A percentile compares a stretch with the other conserved stretches of the same genome.
Evolutionary conservation across 805 yeast species (phyloP).

Genomic region (Vanderwaltozyma yarrowii): DNA sequence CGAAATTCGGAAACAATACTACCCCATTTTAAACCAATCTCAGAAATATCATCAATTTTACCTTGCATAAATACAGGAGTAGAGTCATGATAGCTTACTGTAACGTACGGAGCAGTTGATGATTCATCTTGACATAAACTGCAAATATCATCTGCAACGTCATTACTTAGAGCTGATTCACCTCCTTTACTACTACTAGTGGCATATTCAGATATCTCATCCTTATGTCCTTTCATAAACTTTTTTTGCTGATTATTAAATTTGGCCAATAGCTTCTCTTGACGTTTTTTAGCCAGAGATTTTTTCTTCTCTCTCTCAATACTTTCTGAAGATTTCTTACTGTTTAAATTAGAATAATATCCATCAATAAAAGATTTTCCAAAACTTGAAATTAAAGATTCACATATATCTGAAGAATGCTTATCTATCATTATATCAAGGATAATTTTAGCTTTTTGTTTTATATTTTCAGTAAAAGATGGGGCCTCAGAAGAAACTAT

Average conservation of each 20-base stretch:
- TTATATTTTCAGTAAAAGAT: conserved; percentile 36
- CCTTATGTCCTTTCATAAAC: conserved; percentile 49
- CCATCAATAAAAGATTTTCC: conserved; percentile 44
- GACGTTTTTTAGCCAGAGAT: conserved; percentile 49
- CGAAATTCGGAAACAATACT: no score
- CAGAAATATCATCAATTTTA: conserved; percentile 18
- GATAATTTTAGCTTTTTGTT: conserved; percentile 46
- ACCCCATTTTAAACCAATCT: conserved; percentile 12
- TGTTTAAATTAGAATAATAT: conserved; percentile 38
- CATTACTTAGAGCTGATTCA: not conserved
- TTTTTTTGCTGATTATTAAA: conserved; percentile 63
- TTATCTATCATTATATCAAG: conserved; percentile 42
- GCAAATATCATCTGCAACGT: conserved; percentile 29
- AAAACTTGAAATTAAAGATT: conserved; percentile 44
- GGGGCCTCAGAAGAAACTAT: not conserved
- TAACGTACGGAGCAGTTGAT: conserved; percentile 41
- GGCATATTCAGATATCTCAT: conserved; percentile 17
- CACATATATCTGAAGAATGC: conserved; percentile 38
- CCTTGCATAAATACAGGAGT: conserved; percentile 41
- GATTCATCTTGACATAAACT: conserved; percentile 51
- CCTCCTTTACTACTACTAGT: not conserved
- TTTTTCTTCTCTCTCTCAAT: conserved; percentile 46
- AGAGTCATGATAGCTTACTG: conserved; percentile 39
- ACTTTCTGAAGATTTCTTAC: conserved; percentile 30
- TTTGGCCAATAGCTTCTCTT: conserved; percentile 48